phyloP scores from a whole-genome alignment of 306 rosid species.

The Acacia acuminata region DNA sequence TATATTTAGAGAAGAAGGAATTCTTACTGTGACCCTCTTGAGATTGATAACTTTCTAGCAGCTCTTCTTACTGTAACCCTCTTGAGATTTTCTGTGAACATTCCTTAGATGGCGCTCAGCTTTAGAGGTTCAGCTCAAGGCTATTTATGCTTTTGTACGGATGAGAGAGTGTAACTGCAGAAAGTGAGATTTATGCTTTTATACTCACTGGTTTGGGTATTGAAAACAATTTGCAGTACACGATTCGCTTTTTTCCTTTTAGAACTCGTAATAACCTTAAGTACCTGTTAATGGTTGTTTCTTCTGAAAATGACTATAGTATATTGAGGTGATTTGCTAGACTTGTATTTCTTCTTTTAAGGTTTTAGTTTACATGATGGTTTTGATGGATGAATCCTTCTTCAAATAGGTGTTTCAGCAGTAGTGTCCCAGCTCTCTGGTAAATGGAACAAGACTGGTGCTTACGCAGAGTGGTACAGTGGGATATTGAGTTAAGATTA shows the following conservation, averaged over 20 bases:
- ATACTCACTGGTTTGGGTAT: not conserved
- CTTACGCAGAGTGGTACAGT: not conserved
- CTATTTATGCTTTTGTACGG: not conserved
- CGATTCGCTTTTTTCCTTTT: not conserved
- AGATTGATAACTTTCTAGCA: not conserved
- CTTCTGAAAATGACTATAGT: not conserved
- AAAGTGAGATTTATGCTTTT: not conserved
- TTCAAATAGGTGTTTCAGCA: not conserved
- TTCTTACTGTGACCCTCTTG: not conserved
- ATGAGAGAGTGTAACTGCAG: not conserved
- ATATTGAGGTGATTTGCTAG: not conserved
- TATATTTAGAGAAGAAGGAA: not conserved
- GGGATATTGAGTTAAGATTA: conserved; percentile 20
- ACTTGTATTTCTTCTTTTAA: not conserved
- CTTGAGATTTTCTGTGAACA: not conserved
- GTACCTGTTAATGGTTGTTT: not conserved
- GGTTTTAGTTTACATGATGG: not conserved
- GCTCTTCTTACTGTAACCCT: not conserved
- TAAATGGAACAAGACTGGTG: not conserved
- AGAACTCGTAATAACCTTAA: not conserved
- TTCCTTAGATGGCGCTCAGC: not conserved
- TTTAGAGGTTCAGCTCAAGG: not conserved
- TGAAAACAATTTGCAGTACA: not conserved
- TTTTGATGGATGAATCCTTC: not conserved
- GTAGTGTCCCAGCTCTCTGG: not conserved